Conservation (phyloP, 495 filamentous ascomycete genomes). For the Hypoxylon perforatum region DNA sequence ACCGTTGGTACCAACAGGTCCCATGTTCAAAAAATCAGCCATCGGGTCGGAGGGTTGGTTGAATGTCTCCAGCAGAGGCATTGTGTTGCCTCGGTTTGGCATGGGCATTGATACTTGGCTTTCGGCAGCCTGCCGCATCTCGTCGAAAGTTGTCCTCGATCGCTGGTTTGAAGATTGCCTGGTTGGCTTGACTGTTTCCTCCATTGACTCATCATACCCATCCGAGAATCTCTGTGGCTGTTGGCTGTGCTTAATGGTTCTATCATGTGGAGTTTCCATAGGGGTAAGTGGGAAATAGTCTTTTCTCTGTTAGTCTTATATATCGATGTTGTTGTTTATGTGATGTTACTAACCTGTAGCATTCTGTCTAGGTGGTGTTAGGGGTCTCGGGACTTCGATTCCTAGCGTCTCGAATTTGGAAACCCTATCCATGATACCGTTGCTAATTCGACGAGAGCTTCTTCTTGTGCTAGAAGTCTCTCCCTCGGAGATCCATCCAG, state of each 20-base stretch:
- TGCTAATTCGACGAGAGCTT: conserved; percentile 61
- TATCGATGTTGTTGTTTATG: not conserved
- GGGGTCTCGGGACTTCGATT: conserved; percentile 58
- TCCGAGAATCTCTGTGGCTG: conserved; percentile 57
- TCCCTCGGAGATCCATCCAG: conserved; percentile 59
- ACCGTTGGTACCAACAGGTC: conserved; percentile 62
- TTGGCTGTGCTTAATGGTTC: conserved; percentile 43
- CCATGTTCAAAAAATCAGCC: conserved; percentile 66
- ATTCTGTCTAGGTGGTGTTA: conserved; percentile 68
- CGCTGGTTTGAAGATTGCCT: conserved; percentile 39
- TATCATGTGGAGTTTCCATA: conserved; percentile 57
- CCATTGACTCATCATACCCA: conserved; percentile 66
- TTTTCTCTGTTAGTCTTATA: conserved; percentile 33
- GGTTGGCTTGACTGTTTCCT: conserved; percentile 66
- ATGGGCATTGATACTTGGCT: conserved; percentile 50
- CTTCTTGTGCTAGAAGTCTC: conserved; percentile 52
- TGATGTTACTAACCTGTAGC: conserved; percentile 59
- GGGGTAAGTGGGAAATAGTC: conserved; percentile 62
- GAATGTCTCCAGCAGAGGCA: conserved; percentile 50
- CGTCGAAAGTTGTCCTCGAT: conserved; percentile 53
- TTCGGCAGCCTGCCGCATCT: conserved; percentile 59
- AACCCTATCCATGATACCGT: conserved; percentile 64
- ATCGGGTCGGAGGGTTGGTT: conserved; percentile 62
- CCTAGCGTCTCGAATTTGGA: conserved; percentile 62
- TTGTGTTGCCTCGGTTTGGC: conserved; percentile 52